phyloP scores from a whole-genome alignment of 2,329 filamentous ascomycete genomes.

The Myriosclerotinia duriaeana region DNA sequence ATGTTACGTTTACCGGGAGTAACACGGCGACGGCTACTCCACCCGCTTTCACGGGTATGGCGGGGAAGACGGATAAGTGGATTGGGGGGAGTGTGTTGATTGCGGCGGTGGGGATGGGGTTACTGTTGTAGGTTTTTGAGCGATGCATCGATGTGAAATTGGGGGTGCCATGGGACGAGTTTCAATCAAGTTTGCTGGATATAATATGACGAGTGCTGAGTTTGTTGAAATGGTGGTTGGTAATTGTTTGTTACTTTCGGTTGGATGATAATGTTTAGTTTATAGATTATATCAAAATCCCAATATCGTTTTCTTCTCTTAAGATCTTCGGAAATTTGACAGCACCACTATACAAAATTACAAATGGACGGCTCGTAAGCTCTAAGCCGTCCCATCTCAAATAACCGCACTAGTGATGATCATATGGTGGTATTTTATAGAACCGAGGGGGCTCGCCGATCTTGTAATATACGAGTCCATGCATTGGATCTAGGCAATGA shows the following conservation, averaged over 20 bases:
- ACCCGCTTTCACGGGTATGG: conserved; percentile 5
- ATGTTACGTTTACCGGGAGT: conserved; percentile 13
- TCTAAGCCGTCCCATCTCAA: too few species aligned
- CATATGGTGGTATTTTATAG: too few species aligned
- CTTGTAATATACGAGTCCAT: too few species aligned
- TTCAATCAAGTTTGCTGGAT: background rate
- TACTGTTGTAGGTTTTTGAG: conserved; percentile 1
- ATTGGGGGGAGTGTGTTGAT: conserved; percentile 1
- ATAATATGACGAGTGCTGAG: background rate
- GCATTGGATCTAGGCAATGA: too few species aligned
- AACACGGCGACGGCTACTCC: background rate
- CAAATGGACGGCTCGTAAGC: too few species aligned
- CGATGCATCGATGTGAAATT: background rate
- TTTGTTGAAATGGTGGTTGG: background rate
- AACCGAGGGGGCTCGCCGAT: too few species aligned
- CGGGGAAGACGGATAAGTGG: background rate
- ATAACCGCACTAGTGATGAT: too few species aligned
- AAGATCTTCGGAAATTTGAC: too few species aligned
- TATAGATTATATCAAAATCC: background rate
- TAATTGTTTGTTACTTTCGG: background rate
- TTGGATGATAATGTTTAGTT: conserved; percentile 12
- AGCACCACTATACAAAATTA: too few species aligned
- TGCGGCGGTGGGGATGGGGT: conserved; percentile 8
- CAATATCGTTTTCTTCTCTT: too few species aligned
- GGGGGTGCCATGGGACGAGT: background rate